phyloP scores from a whole-genome alignment of 1,139 yeast species.

The Hansenula anomala region DNA sequence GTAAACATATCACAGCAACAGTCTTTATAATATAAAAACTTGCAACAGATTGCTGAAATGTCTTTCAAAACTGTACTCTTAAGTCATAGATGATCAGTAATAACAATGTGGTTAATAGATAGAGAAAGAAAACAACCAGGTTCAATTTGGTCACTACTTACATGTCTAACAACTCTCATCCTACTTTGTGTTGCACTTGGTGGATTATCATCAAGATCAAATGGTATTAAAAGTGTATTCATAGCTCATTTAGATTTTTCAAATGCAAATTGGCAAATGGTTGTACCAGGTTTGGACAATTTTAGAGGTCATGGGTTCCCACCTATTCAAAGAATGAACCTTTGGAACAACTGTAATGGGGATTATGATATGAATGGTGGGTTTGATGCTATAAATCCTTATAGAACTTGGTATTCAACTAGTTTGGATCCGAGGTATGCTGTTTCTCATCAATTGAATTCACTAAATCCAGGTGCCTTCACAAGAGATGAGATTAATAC shows the following conservation, averaged over 20 bases:
- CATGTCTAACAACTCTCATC: background rate
- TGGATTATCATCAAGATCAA: background rate
- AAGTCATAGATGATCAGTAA: too few relatives aligned
- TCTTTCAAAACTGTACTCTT: too few relatives aligned
- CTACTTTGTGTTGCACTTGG: background rate
- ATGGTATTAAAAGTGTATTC: background rate
- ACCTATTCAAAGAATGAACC: background rate
- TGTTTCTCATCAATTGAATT: background rate
- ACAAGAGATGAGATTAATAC: background rate
- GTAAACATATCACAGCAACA: too few relatives aligned
- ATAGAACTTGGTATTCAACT: background rate
- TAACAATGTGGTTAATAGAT: background rate
- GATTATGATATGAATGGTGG: background rate
- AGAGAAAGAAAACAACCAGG: constrained; percentile 1
- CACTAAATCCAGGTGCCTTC: background rate
- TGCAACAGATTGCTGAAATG: too few relatives aligned
- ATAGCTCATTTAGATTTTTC: background rate
- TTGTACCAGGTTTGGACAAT: background rate
- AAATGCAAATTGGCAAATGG: background rate
- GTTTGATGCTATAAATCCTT: background rate
- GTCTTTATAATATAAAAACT: too few relatives aligned
- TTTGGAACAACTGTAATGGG: background rate
- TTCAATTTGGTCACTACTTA: background rate
- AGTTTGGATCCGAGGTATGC: too few relatives aligned
- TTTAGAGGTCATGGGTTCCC: too few relatives aligned